Percentiles rank a stretch among this genome's conserved stretches.
Conservation (phyloP, 2,329 filamentous ascomycete species). For the Fusarium sp. region DNA sequence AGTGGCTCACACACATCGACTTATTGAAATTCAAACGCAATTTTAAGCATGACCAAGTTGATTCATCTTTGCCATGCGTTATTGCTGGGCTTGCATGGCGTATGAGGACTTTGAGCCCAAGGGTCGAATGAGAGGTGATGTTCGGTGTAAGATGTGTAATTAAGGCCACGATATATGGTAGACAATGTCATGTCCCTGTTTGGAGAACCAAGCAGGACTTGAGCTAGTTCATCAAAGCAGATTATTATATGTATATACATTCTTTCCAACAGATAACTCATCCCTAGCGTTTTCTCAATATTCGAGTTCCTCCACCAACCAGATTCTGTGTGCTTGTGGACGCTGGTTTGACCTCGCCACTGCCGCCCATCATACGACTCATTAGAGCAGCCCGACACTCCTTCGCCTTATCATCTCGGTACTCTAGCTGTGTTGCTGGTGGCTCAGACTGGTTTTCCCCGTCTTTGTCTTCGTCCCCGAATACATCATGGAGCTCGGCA, state of each 20-base stretch:
- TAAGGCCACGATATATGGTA: background rate
- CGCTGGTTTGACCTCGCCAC: constrained; percentile 33
- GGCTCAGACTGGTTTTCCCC: constrained; percentile 51
- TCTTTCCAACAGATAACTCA: background rate
- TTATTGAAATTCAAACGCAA: background rate
- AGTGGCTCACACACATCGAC: background rate
- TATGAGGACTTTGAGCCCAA: background rate
- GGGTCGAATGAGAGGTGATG: background rate
- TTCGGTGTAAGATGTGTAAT: background rate
- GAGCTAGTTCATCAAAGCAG: constrained; percentile 3
- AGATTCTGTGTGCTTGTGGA: constrained; percentile 14
- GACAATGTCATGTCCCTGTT: background rate
- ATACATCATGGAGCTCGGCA: constrained; percentile 47
- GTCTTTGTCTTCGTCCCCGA: constrained; percentile 43
- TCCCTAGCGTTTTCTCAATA: constrained; percentile 44
- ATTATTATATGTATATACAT: constrained; percentile 8
- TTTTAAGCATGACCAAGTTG: background rate
- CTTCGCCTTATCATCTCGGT: constrained; percentile 64
- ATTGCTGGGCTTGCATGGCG: background rate
- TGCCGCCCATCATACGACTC: constrained; percentile 58
- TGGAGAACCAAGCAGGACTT: constrained; percentile 4
- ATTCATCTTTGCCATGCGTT: background rate
- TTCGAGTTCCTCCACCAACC: constrained; percentile 31
- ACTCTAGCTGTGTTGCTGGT: constrained; percentile 66
- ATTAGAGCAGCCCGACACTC: constrained; percentile 60